These are phyloP conservation scores for Hyphodiscus sp. DNA, from an alignment of 2,329 filamentous ascomycete species.

Conservation along the genomic window DNA sequence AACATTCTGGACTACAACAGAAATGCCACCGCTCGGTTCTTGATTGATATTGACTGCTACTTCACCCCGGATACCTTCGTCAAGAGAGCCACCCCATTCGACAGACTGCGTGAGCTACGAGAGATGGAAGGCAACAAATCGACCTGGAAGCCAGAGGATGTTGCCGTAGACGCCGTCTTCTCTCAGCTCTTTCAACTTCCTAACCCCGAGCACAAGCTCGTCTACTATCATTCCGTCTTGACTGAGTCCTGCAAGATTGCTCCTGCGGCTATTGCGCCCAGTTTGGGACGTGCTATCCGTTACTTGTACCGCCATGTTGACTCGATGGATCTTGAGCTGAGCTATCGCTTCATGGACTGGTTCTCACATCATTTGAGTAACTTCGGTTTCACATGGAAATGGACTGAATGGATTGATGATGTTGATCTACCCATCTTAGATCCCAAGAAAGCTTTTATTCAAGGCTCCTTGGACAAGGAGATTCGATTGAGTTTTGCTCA, in stretches of 20 bases:
- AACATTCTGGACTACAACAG: constrained; percentile 92
- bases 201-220: constrained; percentile 80
- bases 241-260: constrained; percentile 95
- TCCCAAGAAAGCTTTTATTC: constrained; percentile 89
- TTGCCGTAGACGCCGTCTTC: constrained; percentile 95
- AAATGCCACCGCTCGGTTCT: constrained; percentile 74
- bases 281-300: constrained; percentile 84
- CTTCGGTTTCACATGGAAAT: constrained; percentile 99
- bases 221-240: constrained; percentile 93
- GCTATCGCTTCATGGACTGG: constrained; percentile 90
- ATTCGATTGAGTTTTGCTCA: constrained; percentile 94
- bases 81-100: constrained; percentile 87
- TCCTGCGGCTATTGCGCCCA: constrained; percentile 92
- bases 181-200: constrained; percentile 90
- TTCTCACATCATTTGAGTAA: constrained; percentile 97
- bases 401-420: constrained; percentile 93
- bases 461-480: constrained; percentile 89
- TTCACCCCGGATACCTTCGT: constrained; percentile 87
- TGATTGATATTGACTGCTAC: constrained; percentile 93
- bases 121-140: constrained; percentile 58
- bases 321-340: constrained; percentile 79
- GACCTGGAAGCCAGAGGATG: constrained; percentile 96
- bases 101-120: constrained; percentile 70
- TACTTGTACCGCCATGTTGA: constrained; percentile 81
- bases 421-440: constrained; percentile 69